These are phyloP conservation scores for Beauveria pseudobassiana DNA, from an alignment of 2,329 filamentous ascomycete species.

Conservation along the genomic window DNA sequence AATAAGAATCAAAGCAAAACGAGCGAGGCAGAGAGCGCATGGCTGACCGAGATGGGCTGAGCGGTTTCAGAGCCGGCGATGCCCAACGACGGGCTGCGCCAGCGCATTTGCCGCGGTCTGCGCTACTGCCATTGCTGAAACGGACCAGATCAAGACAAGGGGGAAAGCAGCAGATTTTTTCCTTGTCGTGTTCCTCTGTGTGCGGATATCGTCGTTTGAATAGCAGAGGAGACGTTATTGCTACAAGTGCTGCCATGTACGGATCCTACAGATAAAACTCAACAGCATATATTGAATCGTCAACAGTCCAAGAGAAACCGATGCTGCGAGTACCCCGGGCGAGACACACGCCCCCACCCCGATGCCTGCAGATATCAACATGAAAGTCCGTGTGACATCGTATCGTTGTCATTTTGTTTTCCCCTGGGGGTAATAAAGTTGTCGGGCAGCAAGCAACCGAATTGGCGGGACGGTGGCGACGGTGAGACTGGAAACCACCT, in stretches of 20 bases:
- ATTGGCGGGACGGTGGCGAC: background rate
- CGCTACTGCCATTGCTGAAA: background rate
- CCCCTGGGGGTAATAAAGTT: background rate
- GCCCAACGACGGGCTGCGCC: background rate
- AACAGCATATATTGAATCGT: no score
- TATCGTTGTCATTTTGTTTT: background rate
- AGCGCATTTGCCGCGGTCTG: background rate
- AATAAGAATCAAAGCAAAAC: background rate
- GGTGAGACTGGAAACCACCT: background rate
- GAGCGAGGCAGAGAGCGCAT: background rate
- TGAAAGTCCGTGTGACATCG: slow-evolving; percentile 1
- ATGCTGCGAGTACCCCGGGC: no score
- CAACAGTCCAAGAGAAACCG: no score
- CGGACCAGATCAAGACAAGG: no score
- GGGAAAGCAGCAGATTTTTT: no score
- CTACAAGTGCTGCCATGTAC: no score
- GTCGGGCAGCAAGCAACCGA: background rate
- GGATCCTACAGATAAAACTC: no score
- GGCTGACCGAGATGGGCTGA: background rate
- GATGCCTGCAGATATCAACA: background rate
- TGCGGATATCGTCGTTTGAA: background rate
- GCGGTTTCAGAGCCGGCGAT: no score
- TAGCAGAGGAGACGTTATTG: background rate
- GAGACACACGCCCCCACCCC: background rate
- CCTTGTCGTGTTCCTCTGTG: background rate